phyloP scores from a whole-genome alignment of 1,284 basidiomycete species.

The Rhodotorula mucilaginosa region DNA sequence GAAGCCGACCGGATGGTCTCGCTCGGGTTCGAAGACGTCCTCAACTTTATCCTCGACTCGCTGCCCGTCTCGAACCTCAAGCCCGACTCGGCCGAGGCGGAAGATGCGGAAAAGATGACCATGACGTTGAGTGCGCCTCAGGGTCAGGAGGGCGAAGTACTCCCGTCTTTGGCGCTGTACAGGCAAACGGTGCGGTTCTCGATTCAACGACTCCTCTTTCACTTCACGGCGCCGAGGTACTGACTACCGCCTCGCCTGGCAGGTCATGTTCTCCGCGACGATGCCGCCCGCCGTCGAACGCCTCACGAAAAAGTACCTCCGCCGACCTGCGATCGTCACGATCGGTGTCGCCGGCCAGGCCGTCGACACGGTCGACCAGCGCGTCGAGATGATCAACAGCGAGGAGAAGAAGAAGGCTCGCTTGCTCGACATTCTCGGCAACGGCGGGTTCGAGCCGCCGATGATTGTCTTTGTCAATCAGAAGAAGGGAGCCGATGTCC shows the following conservation, averaged over 20 bases:
- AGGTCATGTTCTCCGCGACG: conserved; percentile 83
- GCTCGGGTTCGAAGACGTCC: conserved; percentile 89
- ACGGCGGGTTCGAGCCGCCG: conserved; percentile 73
- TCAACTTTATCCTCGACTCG: conserved; percentile 92
- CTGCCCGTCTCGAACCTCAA: conserved; percentile 81
- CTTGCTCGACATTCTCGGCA: conserved; percentile 86
- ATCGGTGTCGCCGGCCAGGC: conserved; percentile 97
- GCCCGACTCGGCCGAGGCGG: conserved; percentile 60
- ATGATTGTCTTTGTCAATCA: conserved; percentile 99
- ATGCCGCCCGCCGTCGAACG: conserved; percentile 97
- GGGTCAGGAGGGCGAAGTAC: conserved; percentile 43
- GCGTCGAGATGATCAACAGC: conserved; percentile 85
- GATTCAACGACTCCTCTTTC: background rate
- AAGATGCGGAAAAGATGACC: conserved; percentile 45
- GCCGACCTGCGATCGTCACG: conserved; percentile 88
- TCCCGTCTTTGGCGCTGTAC: conserved; percentile 42
- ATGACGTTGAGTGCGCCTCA: conserved; percentile 38
- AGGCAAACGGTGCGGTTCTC: conserved; percentile 44
- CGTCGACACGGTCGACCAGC: conserved; percentile 95
- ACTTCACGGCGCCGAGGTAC: no score
- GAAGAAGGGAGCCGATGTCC: conserved; percentile 96
- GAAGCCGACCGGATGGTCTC: conserved; percentile 99
- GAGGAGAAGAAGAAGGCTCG: conserved; percentile 94
- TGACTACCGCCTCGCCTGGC: background rate
- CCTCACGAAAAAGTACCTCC: conserved; percentile 87